Conservation (phyloP, 805 yeast species). For the Nakazawaea sp. region DNA sequence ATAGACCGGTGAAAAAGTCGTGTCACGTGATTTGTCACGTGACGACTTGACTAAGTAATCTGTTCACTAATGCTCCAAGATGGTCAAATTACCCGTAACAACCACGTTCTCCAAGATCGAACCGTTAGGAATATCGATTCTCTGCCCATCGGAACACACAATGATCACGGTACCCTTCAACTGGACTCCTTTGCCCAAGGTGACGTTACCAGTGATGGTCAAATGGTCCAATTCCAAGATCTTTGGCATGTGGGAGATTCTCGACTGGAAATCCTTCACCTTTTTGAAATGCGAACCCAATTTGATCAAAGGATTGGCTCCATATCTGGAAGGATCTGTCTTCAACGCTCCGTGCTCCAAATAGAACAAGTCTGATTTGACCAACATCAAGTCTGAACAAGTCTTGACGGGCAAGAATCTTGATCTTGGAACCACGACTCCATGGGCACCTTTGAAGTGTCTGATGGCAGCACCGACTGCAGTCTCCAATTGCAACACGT, state of each 20-base stretch:
- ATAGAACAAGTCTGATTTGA: constrained; percentile 88
- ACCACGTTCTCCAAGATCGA: constrained; percentile 92
- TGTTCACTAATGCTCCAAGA: constrained; percentile 92
- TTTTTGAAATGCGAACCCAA: constrained; percentile 96
- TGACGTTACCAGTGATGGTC: constrained; percentile 95
- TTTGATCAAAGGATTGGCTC: constrained; percentile 90
- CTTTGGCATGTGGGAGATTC: constrained; percentile 94
- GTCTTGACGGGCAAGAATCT: constrained; percentile 98
- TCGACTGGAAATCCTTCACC: constrained; percentile 81
- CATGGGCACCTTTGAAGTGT: constrained; percentile 91
- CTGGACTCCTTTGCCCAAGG: constrained; percentile 81
- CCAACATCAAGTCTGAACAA: constrained; percentile 88
- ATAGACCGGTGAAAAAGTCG: too few species aligned
- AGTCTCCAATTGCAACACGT: constrained; percentile 93
- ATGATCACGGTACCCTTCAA: constrained; percentile 96
- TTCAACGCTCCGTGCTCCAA: constrained; percentile 88
- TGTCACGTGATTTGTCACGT: too few species aligned
- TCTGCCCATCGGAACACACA: constrained; percentile 95
- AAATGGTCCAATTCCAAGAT: constrained; percentile 95
- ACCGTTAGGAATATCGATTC: constrained; percentile 96
- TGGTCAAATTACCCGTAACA: constrained; percentile 92
- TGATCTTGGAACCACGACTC: constrained; percentile 97
- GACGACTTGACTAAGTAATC: too few species aligned
- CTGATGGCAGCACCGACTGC: constrained; percentile 99
- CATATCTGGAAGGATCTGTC: constrained; percentile 79